These are phyloP conservation scores for Bipolaris gigantea DNA, from an alignment of 2,329 filamentous ascomycete species.

Conservation along the genomic window DNA sequence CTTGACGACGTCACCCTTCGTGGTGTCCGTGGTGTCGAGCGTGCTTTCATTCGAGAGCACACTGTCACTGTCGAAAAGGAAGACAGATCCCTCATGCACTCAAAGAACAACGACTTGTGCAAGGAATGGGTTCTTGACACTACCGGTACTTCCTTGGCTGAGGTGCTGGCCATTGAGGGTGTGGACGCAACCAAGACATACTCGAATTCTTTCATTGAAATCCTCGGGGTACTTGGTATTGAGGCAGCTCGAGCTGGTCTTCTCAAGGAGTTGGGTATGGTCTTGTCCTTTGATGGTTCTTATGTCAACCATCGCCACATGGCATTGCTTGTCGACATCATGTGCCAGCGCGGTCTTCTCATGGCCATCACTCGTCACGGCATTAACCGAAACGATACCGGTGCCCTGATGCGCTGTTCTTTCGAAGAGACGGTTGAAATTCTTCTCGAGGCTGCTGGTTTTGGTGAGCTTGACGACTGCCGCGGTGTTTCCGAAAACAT, in stretches of 20 bases:
- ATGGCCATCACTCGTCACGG: slow-evolving; percentile 97
- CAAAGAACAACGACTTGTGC: slow-evolving; percentile 73
- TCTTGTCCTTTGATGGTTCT: slow-evolving; percentile 97
- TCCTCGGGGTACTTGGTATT: slow-evolving; percentile 93
- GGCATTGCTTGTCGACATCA: slow-evolving; percentile 91
- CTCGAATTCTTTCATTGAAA: slow-evolving; percentile 94
- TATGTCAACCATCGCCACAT: slow-evolving; percentile 99
- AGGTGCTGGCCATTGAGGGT: slow-evolving; percentile 82
- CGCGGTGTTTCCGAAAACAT: slow-evolving; percentile 98
- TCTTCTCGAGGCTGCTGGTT: slow-evolving; percentile 89
- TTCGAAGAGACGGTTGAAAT: slow-evolving; percentile 99
- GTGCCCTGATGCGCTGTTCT: slow-evolving; percentile 97
- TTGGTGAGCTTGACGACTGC: slow-evolving; percentile 95
- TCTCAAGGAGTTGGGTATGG: slow-evolving; percentile 84
- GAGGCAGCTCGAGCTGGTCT: slow-evolving; percentile 88
- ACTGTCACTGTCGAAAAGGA: slow-evolving; percentile 59
- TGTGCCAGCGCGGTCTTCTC: slow-evolving; percentile 92
- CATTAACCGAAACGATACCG: slow-evolving; percentile 97
- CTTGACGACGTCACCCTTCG: slow-evolving; percentile 89
- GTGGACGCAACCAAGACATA: slow-evolving; percentile 85
- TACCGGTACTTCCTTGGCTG: slow-evolving; percentile 80
- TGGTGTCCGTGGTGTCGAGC: slow-evolving; percentile 84
- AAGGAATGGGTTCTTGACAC: slow-evolving; percentile 97
- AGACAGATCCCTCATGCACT: slow-evolving; percentile 73
- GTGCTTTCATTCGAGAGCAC: slow-evolving; percentile 79